Evolutionary conservation across 2,329 filamentous ascomycete species (phyloP).

Genomic region (Scedosporium apiospermum): DNA sequence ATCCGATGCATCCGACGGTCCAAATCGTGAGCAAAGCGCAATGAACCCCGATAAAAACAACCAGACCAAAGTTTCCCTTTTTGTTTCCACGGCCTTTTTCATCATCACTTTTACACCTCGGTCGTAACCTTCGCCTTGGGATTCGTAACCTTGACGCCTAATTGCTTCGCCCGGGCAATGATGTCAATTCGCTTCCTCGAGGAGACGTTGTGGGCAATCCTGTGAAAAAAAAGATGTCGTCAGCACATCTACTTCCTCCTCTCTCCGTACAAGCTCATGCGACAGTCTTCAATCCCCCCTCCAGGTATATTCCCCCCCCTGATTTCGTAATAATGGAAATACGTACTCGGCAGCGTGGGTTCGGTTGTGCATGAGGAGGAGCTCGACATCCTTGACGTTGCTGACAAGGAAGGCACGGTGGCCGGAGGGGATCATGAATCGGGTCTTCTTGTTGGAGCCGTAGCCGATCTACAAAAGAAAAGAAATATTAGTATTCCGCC

Average conservation of each 20-base stretch:
- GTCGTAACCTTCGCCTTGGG: constrained; percentile 97
- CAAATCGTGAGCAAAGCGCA: background rate
- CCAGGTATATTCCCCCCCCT: background rate
- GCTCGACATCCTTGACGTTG: constrained; percentile 92
- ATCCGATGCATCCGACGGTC: constrained; percentile 4
- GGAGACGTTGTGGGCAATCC: constrained; percentile 96
- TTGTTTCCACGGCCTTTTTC: constrained; percentile 1
- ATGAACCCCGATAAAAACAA: constrained; percentile 2
- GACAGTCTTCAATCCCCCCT: background rate
- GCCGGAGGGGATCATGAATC: constrained; percentile 96
- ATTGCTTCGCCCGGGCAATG: constrained; percentile 91
- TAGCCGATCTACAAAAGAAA: constrained; percentile 70
- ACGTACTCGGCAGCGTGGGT: constrained; percentile 97
- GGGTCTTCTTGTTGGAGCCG: constrained; percentile 98
- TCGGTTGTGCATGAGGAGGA: constrained; percentile 99
- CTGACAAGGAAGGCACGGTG: constrained; percentile 99
- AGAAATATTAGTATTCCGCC: background rate
- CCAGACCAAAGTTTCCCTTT: constrained; percentile 5
- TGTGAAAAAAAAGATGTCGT: constrained; percentile 27
- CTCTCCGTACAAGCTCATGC: background rate
- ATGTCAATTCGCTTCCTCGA: constrained; percentile 99
- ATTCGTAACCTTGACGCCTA: constrained; percentile 99
- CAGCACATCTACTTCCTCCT: background rate
- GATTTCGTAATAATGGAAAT: background rate
- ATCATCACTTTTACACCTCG: constrained; percentile 55